Conservation (phyloP, 768 basidiomycete species). For the Rhizopogon roseolus region DNA sequence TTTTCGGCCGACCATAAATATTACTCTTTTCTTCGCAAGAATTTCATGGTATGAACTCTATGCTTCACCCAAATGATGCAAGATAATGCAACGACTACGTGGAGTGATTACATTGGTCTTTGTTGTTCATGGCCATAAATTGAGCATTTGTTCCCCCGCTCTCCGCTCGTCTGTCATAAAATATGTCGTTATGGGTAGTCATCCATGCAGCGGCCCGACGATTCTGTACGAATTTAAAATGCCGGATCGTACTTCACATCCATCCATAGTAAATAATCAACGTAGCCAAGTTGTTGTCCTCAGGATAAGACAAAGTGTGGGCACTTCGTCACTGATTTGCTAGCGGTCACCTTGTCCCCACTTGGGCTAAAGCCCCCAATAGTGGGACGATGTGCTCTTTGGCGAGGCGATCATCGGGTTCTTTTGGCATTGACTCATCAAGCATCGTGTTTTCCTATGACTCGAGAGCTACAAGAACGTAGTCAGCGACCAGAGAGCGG, state of each 20-base stretch:
- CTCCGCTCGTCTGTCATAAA: background rate
- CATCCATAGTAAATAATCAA: background rate
- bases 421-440: background rate
- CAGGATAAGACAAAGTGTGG: background rate
- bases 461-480: slow-evolving; percentile 51
- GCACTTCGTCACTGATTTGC: background rate
- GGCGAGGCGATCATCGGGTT: slow-evolving; percentile 43
- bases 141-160: background rate
- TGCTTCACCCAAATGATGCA: background rate
- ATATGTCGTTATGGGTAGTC: background rate
- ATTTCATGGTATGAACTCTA: background rate
- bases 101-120: background rate
- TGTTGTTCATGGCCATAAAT: background rate
- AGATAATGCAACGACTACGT: background rate
- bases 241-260: background rate
- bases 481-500: slow-evolving; percentile 63
- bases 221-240: background rate
- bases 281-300: background rate
- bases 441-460: background rate
- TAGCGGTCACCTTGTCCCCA: background rate
- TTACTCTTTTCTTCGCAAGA: background rate
- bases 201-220: background rate
- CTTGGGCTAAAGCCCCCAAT: background rate
- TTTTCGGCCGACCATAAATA: background rate
- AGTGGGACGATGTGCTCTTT: slow-evolving; percentile 52